Percentiles rank a stretch among this genome's conserved stretches.
phyloP scores from a whole-genome alignment of 2,329 filamentous ascomycete genomes.

The Fusarium sambucinum region DNA sequence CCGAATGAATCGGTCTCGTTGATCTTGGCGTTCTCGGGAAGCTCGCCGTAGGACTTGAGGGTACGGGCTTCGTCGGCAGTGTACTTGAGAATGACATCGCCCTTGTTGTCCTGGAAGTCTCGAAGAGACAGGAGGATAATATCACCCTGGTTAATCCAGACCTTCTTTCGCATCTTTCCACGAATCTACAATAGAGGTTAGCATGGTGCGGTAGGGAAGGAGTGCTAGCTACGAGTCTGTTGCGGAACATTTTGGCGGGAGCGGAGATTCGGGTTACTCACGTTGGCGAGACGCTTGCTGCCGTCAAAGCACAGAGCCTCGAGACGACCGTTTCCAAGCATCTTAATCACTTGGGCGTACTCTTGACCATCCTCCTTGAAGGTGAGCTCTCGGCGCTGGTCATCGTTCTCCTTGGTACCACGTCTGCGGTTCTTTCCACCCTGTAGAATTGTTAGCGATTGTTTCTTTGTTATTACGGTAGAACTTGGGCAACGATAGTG shows the following conservation, averaged over 20 bases:
- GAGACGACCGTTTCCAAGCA: constrained; percentile 94
- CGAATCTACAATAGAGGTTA: constrained; percentile 70
- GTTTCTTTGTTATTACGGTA: constrained; percentile 20
- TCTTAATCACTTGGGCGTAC: constrained; percentile 74
- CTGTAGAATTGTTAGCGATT: constrained; percentile 61
- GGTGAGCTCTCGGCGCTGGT: constrained; percentile 97
- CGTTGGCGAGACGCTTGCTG: constrained; percentile 59
- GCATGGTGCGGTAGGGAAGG: constrained; percentile 58
- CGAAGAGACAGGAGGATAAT: constrained; percentile 90
- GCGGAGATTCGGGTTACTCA: constrained; percentile 44
- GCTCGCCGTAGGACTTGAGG: constrained; percentile 96
- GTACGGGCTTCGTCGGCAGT: constrained; percentile 93
- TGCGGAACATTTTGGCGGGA: constrained; percentile 5
- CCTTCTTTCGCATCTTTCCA: constrained; percentile 99
- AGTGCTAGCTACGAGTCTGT: neutral
- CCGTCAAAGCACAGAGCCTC: constrained; percentile 97
- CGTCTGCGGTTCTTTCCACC: constrained; percentile 98
- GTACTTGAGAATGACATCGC: constrained; percentile 98
- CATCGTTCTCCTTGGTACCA: constrained; percentile 99
- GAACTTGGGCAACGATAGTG: constrained; percentile 42
- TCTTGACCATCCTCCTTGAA: constrained; percentile 98
- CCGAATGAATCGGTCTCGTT: constrained; percentile 98
- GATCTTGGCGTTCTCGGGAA: constrained; percentile 98
- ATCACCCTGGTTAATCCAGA: constrained; percentile 99
- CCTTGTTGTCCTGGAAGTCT: constrained; percentile 95